phyloP scores from a whole-genome alignment of 2,329 filamentous ascomycete species.

The Arthrobotrys entomopaga region DNA sequence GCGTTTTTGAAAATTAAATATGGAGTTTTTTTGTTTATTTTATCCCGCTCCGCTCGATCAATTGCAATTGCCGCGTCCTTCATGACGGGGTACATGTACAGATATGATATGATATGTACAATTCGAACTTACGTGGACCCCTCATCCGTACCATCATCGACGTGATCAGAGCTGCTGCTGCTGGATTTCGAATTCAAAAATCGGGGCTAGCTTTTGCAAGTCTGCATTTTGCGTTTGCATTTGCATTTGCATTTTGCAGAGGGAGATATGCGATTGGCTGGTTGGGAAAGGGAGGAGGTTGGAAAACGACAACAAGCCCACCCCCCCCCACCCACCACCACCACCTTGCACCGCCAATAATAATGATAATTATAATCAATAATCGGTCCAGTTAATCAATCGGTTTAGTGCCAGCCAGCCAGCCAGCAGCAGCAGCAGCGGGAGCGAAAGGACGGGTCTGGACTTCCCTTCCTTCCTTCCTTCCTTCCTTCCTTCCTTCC shows the following conservation, averaged over 20 bases:
- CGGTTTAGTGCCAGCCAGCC: too few species aligned
- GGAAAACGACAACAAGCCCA: constrained; percentile 44
- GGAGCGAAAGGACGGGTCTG: not conserved
- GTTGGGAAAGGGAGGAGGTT: constrained; percentile 49
- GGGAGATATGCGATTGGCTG: constrained; percentile 39
- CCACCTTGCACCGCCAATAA: too few species aligned
- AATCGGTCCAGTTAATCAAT: too few species aligned
- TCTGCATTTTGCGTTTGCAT: constrained; percentile 19
- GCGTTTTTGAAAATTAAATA: too few species aligned
- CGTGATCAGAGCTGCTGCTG: not conserved
- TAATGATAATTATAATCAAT: too few species aligned
- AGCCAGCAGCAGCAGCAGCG: too few species aligned
- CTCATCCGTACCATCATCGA: not conserved
- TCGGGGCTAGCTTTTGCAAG: not conserved
- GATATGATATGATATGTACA: not conserved
- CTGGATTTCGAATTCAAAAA: not conserved
- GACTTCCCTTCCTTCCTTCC: constrained; percentile 7
- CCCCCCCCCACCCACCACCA: too few species aligned
- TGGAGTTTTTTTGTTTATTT: not conserved
- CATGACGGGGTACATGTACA: too few species aligned
- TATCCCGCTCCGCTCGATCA: not conserved
- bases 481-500: constrained; percentile 8
- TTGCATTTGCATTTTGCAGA: constrained; percentile 1
- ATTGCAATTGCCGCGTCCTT: too few species aligned
- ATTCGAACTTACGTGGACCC: too few species aligned